Evolutionary conservation across 2,329 filamentous ascomycete genomes (phyloP), one percentile per base, ranked within the genome.

Genomic region (Plenodomus lindquistii): DNA sequence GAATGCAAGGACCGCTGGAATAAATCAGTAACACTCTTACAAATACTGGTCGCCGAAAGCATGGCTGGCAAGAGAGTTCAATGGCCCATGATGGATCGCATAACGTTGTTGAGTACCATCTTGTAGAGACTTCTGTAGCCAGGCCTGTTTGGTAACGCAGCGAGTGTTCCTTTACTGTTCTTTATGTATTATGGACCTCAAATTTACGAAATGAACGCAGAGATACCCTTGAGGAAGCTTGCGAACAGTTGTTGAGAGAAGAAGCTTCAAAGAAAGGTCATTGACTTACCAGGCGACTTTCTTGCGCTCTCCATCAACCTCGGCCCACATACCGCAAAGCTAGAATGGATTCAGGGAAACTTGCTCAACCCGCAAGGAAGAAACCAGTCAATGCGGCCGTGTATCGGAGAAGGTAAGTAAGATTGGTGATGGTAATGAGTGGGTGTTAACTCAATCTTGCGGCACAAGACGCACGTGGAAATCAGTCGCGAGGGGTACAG

Each of bases 201-300:
- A n/a, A n/a, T n/a, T n/a, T n/a, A n/a, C n/a, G n/a, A n/a, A n/a
- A n/a, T n/a, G n/a, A n/a, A n/a, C n/a, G n/a, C n/a, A n/a, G n/a
- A n/a, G n/a, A n/a, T n/a, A n/a, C n/a, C n/a, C 27, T 31, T 15
- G 27, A 31, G 27, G 11, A 31, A n/a, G n/a, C n/a, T n/a, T n/a
- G n/a, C n/a, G n/a, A n/a, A n/a, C n/a, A n/a, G n/a, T n/a, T n/a
- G n/a, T n/a, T n/a, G n/a, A n/a, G n/a, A n/a, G n/a, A n/a, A 31
- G 10, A 15, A 7, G 11, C 15, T 31, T 15, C 9, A 15, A 31
- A 31, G 27, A 15, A 31, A 31, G 11, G 27, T 31, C 31, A 29
- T 44, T 16, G 21, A 66, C 85, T 64, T 81, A 89, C 86, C 86
- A 89, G 67, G 86, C 86, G 80, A 89, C 86, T 77, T 89, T 89